Evolutionary conservation across 768 basidiomycete species (phyloP).

Genomic region (Pisolithus microcarpus): DNA sequence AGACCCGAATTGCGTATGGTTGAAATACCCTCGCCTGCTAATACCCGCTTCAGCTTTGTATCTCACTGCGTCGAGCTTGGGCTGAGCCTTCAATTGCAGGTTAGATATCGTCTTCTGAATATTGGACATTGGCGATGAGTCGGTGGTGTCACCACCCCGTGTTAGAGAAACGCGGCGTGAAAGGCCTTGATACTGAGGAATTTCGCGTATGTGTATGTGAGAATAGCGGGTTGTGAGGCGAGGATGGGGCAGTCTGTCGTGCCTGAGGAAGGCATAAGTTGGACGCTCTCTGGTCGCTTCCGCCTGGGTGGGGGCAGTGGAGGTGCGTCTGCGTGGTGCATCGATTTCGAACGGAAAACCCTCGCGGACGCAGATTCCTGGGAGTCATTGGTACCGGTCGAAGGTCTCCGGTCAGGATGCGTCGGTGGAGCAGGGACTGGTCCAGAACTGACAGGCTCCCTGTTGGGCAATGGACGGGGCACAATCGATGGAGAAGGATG

Average conservation of each 20-base stretch:
- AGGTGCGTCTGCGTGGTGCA: slow-evolving; percentile 37
- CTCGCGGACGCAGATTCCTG: slow-evolving; percentile 27
- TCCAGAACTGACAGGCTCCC: slow-evolving; percentile 21
- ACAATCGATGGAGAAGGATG: slow-evolving; percentile 6
- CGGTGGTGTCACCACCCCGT: slow-evolving; percentile 14
- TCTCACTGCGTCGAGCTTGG: slow-evolving; percentile 52
- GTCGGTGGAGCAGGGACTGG: slow-evolving; percentile 38
- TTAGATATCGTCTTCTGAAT: slow-evolving; percentile 39
- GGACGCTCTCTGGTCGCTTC: slow-evolving; percentile 59
- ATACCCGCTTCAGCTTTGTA: slow-evolving; percentile 71
- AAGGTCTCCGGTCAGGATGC: slow-evolving; percentile 48
- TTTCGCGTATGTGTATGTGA: slow-evolving; percentile 11
- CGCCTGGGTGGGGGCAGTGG: slow-evolving; percentile 35
- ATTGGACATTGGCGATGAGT: slow-evolving; percentile 29
- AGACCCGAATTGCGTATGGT: slow-evolving; percentile 22
- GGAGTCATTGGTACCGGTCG: slow-evolving; percentile 18
- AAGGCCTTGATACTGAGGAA: slow-evolving; percentile 20
- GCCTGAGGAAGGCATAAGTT: slow-evolving; percentile 28
- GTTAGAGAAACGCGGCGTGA: slow-evolving; percentile 37
- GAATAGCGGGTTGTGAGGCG: slow-evolving; percentile 7
- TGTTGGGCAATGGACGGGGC: slow-evolving; percentile 19
- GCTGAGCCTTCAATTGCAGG: slow-evolving; percentile 37
- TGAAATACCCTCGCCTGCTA: slow-evolving; percentile 51
- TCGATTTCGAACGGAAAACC: slow-evolving; percentile 47
- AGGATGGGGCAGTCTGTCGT: slow-evolving; percentile 10